Evolutionary conservation across 805 yeast species (phyloP), one percentile per base, ranked within the genome.

Genomic region (Candida chilensis): DNA sequence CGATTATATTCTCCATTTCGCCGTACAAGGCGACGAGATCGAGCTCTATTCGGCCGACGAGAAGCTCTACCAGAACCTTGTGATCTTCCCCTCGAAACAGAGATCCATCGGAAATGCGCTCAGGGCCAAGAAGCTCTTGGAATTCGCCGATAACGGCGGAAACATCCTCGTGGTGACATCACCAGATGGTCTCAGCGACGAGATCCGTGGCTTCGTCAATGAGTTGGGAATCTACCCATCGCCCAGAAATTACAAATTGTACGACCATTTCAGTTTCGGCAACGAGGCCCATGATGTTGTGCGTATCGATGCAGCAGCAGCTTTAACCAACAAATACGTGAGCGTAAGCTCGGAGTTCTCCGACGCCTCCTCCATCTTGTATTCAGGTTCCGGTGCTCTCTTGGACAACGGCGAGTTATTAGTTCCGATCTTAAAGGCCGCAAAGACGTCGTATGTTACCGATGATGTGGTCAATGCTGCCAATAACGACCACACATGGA

Each of bases 201-300:
- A 78, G 13, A 55, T 81, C 20, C 73, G 85, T 36, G 58, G 69
- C 3, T 78, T 81, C 44, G 67, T 85, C 39, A 73, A 76, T 44
- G 86, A 88, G 49, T 56, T 88, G 39, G 98, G 96, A 19, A 77
- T 92, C 30, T 72, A 64, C 44, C 83, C 96, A 34, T 71, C 92
- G 29, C 94, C 95, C 35, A 81, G 74, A 47, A 78, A 74, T 30
- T 76, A 72, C 50, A 52, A 60, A 32, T 57, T 80, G 27, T 51
- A 66, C 5, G 95, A 87, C 52, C 78, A 81, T 51, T 85, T 85
- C 57, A 48, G 52, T 34, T 41, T 44, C 17, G 52, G 42, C 13
- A 44, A 44, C 5, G 50, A 27, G 22, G 12, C 20, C 4, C 45
- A 34, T 17, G 48, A 37, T n/a, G 27, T 29, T 5, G 35, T 54